phyloP scores from a whole-genome alignment of 441 rosid genomes.

The Metrosideros polymorpha region DNA sequence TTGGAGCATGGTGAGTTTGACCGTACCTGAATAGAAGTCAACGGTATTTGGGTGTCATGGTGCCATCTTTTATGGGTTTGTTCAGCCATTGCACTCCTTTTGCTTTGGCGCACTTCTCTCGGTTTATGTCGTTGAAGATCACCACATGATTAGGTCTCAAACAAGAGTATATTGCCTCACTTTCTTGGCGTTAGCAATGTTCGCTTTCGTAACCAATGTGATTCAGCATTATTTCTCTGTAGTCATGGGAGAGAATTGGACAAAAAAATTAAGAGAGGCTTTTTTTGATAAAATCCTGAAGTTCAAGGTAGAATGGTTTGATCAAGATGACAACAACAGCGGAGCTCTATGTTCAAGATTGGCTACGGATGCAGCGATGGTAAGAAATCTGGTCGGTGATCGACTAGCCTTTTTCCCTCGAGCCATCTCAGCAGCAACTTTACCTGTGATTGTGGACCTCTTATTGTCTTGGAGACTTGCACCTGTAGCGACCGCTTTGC shows the following conservation, averaged over 20 bases:
- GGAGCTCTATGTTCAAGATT: constrained; percentile 11
- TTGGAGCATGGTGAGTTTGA: background rate
- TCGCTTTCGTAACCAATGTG: constrained; percentile 2
- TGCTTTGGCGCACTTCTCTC: constrained; percentile 4
- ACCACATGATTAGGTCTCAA: background rate
- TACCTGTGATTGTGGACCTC: background rate
- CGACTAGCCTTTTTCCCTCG: background rate
- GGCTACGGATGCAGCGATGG: constrained; percentile 10
- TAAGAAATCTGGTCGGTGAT: background rate
- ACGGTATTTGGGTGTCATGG: background rate
- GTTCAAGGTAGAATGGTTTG: constrained; percentile 18
- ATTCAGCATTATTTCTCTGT: constrained; percentile 19
- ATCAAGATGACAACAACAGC: constrained; percentile 13
- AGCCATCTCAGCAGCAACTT: background rate
- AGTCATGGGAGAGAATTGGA: constrained; percentile 13
- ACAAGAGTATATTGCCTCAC: constrained; percentile 5
- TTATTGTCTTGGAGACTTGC: constrained; percentile 1
- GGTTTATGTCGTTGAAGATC: constrained; percentile 5
- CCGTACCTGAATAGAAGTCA: constrained; percentile 11
- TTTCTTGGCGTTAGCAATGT: constrained; percentile 7
- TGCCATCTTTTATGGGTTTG: background rate
- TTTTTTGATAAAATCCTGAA: constrained; percentile 14
- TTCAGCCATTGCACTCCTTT: constrained; percentile 2
- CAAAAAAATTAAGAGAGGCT: constrained; percentile 7
- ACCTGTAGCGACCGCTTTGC: background rate